A percentile compares a stretch with the other conserved stretches of the same genome.
Conservation (phyloP, 768 basidiomycete species). For the Russula dissimulans region DNA sequence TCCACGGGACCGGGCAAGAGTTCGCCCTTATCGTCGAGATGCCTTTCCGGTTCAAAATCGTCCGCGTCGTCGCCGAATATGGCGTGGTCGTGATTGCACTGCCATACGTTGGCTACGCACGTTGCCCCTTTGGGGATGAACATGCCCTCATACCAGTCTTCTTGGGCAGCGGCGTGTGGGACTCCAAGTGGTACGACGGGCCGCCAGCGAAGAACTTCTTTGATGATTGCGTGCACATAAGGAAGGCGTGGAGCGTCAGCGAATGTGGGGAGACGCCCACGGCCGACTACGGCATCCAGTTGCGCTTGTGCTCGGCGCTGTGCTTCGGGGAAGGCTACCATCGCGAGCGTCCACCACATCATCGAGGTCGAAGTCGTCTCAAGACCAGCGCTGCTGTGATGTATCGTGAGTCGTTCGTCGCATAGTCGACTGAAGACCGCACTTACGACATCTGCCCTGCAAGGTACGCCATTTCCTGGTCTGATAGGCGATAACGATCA, state of each 20-base stretch:
- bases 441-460: background rate
- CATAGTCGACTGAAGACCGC: no score
- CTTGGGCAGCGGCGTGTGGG: constrained; percentile 13
- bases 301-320: constrained; percentile 15
- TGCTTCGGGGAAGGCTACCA: constrained; percentile 15
- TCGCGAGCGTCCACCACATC: constrained; percentile 5
- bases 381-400: constrained; percentile 1
- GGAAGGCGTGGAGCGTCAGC: constrained; percentile 14
- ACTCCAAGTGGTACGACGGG: background rate
- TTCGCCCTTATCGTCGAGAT: constrained; percentile 6
- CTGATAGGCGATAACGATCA: background rate
- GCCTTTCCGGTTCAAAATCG: constrained; percentile 18
- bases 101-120: constrained; percentile 23
- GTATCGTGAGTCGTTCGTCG: background rate
- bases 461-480: constrained; percentile 2
- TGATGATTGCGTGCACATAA: background rate
- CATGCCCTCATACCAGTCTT: constrained; percentile 12
- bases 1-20: background rate
- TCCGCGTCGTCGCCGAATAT: constrained; percentile 14
- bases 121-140: constrained; percentile 30
- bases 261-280: constrained; percentile 13
- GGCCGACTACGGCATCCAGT: constrained; percentile 18
- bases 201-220: constrained; percentile 2
- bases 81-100: background rate
- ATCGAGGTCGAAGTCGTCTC: constrained; percentile 9